Conservation (phyloP, 2,329 filamentous ascomycete species). For the Colletotrichum coccodes region DNA sequence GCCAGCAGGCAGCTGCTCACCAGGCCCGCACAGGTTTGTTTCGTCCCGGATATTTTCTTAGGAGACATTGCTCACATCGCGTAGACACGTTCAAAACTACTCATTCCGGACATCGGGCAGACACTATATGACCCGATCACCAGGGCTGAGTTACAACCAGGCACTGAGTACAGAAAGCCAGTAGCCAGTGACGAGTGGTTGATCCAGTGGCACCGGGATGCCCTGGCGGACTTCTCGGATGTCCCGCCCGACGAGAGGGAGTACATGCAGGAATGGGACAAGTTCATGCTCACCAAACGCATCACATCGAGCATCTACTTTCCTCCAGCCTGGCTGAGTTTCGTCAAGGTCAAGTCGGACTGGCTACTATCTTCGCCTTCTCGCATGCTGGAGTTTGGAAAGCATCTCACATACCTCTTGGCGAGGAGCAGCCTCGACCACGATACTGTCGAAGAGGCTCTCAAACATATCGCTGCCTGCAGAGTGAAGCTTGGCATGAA, state of each 20-base stretch:
- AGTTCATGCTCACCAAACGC: slow-evolving; percentile 61
- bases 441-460: slow-evolving; percentile 52
- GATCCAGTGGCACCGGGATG: slow-evolving; percentile 68
- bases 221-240: slow-evolving; percentile 66
- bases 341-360: slow-evolving; percentile 58
- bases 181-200: slow-evolving; percentile 63
- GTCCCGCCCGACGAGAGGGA: slow-evolving; percentile 65
- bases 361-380: slow-evolving; percentile 62
- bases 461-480: slow-evolving; percentile 54
- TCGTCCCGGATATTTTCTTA: not conserved
- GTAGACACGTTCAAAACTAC: slow-evolving; percentile 36
- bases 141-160: slow-evolving; percentile 61
- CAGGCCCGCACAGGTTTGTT: slow-evolving; percentile 14
- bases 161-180: slow-evolving; percentile 54
- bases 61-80: not conserved
- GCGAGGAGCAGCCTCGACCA: slow-evolving; percentile 59
- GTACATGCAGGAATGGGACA: slow-evolving; percentile 68
- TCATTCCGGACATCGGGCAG: slow-evolving; percentile 61
- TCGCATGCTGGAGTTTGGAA: slow-evolving; percentile 64
- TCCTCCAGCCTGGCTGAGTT: slow-evolving; percentile 61
- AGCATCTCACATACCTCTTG: slow-evolving; percentile 62
- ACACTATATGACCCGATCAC: slow-evolving; percentile 68
- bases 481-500: slow-evolving; percentile 41
- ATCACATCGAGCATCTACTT: slow-evolving; percentile 64
- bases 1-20: slow-evolving; percentile 1